Evolutionary conservation across 192 early-diverging fungal genomes (phyloP), one percentile per base, ranked within the genome.

Genomic region (Podila minutissima): DNA sequence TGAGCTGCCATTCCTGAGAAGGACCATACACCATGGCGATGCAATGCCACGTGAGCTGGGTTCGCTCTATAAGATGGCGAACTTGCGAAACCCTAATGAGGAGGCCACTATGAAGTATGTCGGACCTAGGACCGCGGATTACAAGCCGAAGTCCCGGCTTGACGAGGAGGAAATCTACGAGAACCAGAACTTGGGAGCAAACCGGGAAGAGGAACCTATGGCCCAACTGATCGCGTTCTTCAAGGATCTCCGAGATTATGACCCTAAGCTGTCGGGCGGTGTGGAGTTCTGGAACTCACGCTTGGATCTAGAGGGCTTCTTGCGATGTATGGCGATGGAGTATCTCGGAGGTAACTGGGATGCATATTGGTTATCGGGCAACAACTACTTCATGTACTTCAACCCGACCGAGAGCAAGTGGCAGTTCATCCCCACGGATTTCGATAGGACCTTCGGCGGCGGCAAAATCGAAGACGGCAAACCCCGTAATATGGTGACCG

Each of bases 271-370:
- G 17, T 5, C 64, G 7, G 53, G 53, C 7, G 72, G 64, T 9
- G n/a, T 67, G 12, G 41, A 69, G 26, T 59, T 69, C 37, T 85
- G 79, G 79, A 72, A 74, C 53, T 24, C 70, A 7, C 49, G 70
- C 11, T 35, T 85, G 49, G 74, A 83, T 62, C 55, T 86, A 10
- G 61, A 68, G 15, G 62, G 59, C 10, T 79, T 65, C 68, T 20
- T 83, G 69, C 72, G 63, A 1, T 57, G 59, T 13, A 73, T 79
- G 69, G 84, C 72, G 1, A 9, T 82, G 31, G 84, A 85, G 33
- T 85, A 75, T 63, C 38, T 85, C 11, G 59, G 46, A 2, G 84
- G 84, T 28, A 69, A 65, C 35, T 85, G 84, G 84, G 84, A 85
- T 41, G 70, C 35, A 1, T 60, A 69, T 53, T 69, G 65, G 61